Evolutionary conservation across 352 stramenopile genomes (phyloP).

Genomic region (Phytopythium vexans): DNA sequence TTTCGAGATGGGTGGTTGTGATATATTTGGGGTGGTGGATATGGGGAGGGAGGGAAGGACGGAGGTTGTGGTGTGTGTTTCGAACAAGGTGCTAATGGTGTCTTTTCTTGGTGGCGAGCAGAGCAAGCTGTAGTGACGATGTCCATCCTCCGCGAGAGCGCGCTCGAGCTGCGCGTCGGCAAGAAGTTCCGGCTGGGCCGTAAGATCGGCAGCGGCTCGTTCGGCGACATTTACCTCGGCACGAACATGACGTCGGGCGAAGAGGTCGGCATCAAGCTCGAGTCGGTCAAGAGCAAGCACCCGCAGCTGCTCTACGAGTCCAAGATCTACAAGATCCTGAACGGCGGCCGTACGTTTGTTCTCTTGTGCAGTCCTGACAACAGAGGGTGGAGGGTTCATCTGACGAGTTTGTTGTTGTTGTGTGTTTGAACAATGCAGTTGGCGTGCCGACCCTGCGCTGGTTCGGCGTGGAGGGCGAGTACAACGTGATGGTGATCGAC

Average conservation of each 20-base stretch:
- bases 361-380: not conserved
- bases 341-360: slow-evolving; percentile 93
- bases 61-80: too few species aligned
- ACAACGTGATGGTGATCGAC: slow-evolving; percentile 99
- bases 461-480: slow-evolving; percentile 99
- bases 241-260: slow-evolving; percentile 99
- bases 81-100: too few species aligned
- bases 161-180: slow-evolving; percentile 97
- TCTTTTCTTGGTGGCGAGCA: too few species aligned
- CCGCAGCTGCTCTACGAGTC: slow-evolving; percentile 99
- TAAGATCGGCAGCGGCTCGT: slow-evolving; percentile 99
- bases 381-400: too few species aligned
- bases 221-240: slow-evolving; percentile 99
- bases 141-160: slow-evolving; percentile 4
- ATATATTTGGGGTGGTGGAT: too few species aligned
- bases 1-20: too few species aligned
- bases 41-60: too few species aligned
- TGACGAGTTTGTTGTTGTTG: slow-evolving; percentile 5
- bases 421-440: slow-evolving; percentile 56
- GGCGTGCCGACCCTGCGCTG: slow-evolving; percentile 98
- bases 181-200: slow-evolving; percentile 99
- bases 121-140: not conserved
- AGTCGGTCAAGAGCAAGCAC: slow-evolving; percentile 97
- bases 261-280: slow-evolving; percentile 99
- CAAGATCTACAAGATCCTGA: slow-evolving; percentile 99